phyloP scores from a whole-genome alignment of 192 early-diverging fungal genomes.

The Umbelopsis isabellina region DNA sequence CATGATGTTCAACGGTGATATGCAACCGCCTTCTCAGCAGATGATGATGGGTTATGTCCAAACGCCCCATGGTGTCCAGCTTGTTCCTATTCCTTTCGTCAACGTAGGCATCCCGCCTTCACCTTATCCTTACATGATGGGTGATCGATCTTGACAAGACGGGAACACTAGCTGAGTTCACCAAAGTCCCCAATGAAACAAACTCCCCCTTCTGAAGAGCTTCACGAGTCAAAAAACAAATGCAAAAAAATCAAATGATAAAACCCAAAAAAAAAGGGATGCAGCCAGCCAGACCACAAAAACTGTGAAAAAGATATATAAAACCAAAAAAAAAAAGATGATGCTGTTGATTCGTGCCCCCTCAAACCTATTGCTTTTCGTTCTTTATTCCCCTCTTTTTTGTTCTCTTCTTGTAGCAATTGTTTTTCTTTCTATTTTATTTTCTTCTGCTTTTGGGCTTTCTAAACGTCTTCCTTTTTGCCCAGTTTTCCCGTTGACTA shows the following conservation, averaged over 20 bases:
- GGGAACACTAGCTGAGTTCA: neutral
- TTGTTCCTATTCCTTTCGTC: conserved; percentile 19
- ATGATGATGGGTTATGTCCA: conserved; percentile 23
- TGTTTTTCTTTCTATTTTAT: neutral
- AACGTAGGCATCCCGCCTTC: conserved; percentile 1
- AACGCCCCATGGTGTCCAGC: conserved; percentile 20
- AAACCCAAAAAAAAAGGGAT: too few relatives aligned
- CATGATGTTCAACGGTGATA: conserved; percentile 5
- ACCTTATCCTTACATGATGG: conserved; percentile 9
- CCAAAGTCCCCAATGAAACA: neutral
- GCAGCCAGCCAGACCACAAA: too few relatives aligned
- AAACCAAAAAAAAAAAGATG: too few relatives aligned
- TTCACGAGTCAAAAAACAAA: too few relatives aligned
- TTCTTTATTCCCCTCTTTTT: neutral
- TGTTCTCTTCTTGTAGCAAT: neutral
- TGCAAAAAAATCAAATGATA: too few relatives aligned
- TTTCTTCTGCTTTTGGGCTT: neutral
- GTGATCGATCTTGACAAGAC: neutral
- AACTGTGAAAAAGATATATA: too few relatives aligned
- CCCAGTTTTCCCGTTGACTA: neutral
- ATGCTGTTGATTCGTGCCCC: neutral
- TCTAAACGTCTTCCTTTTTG: too few relatives aligned
- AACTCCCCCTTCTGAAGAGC: neutral
- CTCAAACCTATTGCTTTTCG: neutral
- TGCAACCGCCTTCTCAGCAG: conserved; percentile 10